phyloP scores from a whole-genome alignment of 2,329 filamentous ascomycete species.

The Colletotrichum musicola region DNA sequence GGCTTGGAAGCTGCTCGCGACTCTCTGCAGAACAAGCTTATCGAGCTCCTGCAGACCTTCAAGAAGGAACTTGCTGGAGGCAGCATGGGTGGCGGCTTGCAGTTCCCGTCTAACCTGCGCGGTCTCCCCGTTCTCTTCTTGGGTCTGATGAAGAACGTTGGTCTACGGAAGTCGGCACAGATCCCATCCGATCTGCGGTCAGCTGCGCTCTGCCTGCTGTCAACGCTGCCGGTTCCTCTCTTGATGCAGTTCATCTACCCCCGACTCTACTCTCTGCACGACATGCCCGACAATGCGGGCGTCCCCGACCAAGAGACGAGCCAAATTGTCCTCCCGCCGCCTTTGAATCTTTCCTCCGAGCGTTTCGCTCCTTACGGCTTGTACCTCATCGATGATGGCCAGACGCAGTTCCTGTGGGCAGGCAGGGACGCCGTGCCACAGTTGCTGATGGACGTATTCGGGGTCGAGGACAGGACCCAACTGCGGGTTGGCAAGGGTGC shows the following conservation, averaged over 20 bases:
- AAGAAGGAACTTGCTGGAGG: constrained; percentile 96
- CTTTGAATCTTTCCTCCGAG: constrained; percentile 89
- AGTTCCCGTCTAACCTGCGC: constrained; percentile 93
- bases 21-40: constrained; percentile 89
- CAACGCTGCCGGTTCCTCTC: constrained; percentile 89
- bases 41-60: constrained; percentile 94
- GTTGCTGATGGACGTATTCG: constrained; percentile 90
- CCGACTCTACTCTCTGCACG: constrained; percentile 86
- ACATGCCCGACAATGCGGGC: constrained; percentile 96
- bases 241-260: constrained; percentile 95
- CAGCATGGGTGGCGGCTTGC: constrained; percentile 93
- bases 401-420: constrained; percentile 98
- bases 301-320: constrained; percentile 87
- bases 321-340: constrained; percentile 87
- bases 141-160: constrained; percentile 95
- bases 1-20: constrained; percentile 93
- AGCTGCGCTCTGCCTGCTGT: constrained; percentile 92
- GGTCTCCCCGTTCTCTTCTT: constrained; percentile 92
- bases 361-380: constrained; percentile 89
- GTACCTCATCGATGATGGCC: constrained; percentile 96
- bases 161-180: constrained; percentile 90
- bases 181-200: constrained; percentile 95
- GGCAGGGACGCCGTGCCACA: constrained; percentile 93
- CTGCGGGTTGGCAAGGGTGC: constrained; percentile 92
- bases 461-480: constrained; percentile 83